Conservation (phyloP, 768 basidiomycete genomes). For the Hirschioporus abietinus region DNA sequence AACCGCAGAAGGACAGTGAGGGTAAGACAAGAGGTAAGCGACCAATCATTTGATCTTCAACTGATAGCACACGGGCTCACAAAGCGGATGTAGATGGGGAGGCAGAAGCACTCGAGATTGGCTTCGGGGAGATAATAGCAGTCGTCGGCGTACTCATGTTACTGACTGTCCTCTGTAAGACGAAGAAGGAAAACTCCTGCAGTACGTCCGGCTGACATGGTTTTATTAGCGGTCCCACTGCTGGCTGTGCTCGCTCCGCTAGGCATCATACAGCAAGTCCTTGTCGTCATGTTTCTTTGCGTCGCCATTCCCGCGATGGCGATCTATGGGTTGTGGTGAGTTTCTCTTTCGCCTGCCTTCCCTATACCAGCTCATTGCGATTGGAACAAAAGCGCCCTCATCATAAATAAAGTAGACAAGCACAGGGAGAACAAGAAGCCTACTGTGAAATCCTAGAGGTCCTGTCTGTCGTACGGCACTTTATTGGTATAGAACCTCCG, state of each 20-base stretch:
- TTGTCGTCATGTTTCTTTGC: background rate
- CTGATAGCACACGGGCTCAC: background rate
- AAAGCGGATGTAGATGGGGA: background rate
- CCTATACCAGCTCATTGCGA: background rate
- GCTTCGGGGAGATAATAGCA: background rate
- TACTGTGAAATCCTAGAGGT: too few species aligned
- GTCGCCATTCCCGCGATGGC: background rate
- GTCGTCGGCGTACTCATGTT: background rate
- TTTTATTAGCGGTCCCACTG: too few species aligned
- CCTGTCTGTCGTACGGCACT: too few species aligned
- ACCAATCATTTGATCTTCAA: background rate
- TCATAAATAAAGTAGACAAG: background rate
- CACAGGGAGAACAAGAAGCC: background rate
- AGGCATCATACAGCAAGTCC: too few species aligned
- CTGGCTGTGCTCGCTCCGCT: too few species aligned
- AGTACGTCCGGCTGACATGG: too few species aligned
- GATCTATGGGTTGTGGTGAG: background rate
- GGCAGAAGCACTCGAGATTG: background rate
- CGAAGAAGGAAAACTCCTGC: too few species aligned
- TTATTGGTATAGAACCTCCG: too few species aligned
- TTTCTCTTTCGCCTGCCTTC: too few species aligned
- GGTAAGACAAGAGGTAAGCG: background rate
- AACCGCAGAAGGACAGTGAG: background rate
- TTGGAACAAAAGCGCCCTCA: background rate
- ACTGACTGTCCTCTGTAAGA: too few species aligned